Evolutionary conservation across 2,329 filamentous ascomycete species (phyloP).

Genomic region (Xylaria sp.): DNA sequence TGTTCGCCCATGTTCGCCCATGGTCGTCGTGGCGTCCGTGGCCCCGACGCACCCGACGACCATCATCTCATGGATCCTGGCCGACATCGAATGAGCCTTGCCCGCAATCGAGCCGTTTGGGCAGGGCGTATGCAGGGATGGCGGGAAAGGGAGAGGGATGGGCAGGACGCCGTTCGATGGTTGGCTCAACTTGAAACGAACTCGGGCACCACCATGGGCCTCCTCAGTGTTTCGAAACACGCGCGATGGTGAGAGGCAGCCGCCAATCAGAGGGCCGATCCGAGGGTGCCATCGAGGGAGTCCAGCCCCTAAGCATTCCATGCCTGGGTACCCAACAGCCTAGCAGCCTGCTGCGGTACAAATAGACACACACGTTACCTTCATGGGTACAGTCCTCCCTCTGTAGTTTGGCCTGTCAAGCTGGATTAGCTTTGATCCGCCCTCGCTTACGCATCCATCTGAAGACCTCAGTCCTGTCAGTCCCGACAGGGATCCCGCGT

Average conservation of each 20-base stretch:
- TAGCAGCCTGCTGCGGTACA: too few relatives aligned
- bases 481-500: constrained; percentile 12
- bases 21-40: constrained; percentile 16
- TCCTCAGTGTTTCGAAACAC: constrained; percentile 38
- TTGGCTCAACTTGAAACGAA: constrained; percentile 38
- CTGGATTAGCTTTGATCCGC: too few relatives aligned
- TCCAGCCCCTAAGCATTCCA: too few relatives aligned
- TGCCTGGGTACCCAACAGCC: too few relatives aligned
- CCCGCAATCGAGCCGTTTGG: constrained; percentile 11
- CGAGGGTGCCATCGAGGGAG: constrained; percentile 16
- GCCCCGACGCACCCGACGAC: constrained; percentile 3
- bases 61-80: constrained; percentile 20
- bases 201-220: constrained; percentile 30
- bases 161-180: constrained; percentile 25
- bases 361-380: too few relatives aligned
- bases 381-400: too few relatives aligned
- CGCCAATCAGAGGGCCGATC: constrained; percentile 21
- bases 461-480: neutral
- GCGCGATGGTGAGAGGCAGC: constrained; percentile 29
- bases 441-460: too few relatives aligned
- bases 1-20: constrained; percentile 23
- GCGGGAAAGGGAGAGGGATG: constrained; percentile 2
- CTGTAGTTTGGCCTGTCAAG: too few relatives aligned
- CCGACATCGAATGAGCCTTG: constrained; percentile 22
- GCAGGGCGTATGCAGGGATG: constrained; percentile 17